A percentile compares a stretch with the other conserved stretches of the same genome.
phyloP scores from a whole-genome alignment of 306 rosid genomes.

The Styphnolobium japonicum region DNA sequence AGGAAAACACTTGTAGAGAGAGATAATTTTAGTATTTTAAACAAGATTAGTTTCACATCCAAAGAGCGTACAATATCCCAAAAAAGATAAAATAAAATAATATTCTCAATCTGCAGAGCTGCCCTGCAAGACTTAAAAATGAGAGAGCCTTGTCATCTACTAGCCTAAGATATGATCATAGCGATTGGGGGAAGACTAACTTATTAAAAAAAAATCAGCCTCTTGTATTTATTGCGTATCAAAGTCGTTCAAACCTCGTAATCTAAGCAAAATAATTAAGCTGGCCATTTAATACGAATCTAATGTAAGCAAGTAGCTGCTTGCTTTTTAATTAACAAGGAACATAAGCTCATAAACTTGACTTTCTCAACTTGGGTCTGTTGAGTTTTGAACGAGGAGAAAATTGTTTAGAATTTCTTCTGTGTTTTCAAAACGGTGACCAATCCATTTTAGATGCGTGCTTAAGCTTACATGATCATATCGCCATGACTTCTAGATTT shows the following conservation, averaged over 20 bases:
- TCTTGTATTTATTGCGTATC: not conserved
- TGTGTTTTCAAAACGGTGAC: not conserved
- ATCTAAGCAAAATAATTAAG: not conserved
- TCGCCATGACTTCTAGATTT: not conserved
- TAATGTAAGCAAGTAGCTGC: not conserved
- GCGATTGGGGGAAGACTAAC: not conserved
- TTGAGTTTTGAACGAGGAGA: not conserved
- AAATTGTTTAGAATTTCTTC: not conserved
- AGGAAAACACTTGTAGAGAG: too few species aligned
- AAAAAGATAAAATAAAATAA: too few species aligned
- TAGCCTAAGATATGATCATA: not conserved
- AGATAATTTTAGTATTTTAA: too few species aligned
- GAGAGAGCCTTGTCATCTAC: not conserved
- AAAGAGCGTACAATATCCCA: too few species aligned
- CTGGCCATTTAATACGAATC: not conserved
- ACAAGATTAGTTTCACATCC: too few species aligned
- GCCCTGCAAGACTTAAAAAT: not conserved
- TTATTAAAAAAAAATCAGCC: not conserved
- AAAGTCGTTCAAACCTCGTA: not conserved
- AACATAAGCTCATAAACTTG: not conserved
- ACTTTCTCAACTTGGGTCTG: not conserved
- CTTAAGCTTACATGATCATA: not conserved
- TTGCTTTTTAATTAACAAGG: not conserved
- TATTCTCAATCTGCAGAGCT: not conserved
- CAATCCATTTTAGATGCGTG: not conserved